phyloP scores from a whole-genome alignment of 768 basidiomycete genomes.

The Trametes punicea region DNA sequence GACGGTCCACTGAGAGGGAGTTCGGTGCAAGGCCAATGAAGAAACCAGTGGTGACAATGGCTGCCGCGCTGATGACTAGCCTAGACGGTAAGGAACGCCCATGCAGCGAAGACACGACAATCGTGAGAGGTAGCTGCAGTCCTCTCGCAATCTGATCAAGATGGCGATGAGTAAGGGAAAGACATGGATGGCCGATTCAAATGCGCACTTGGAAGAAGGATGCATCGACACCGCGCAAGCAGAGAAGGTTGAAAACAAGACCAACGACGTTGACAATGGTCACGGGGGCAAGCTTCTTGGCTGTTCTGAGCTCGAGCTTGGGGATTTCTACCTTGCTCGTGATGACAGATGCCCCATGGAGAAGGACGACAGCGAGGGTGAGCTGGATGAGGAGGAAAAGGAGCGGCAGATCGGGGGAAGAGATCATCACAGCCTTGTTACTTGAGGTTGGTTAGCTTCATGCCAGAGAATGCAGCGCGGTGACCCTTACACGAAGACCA shows the following conservation, averaged over 20 bases:
- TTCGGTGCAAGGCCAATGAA: conserved; percentile 70
- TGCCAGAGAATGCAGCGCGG: conserved; percentile 8
- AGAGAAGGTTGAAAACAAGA: conserved; percentile 76
- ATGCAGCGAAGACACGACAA: conserved; percentile 62
- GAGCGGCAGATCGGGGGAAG: conserved; percentile 62
- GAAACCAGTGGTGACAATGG: conserved; percentile 70
- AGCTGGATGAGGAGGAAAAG: conserved; percentile 67
- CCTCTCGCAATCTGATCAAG: conserved; percentile 72
- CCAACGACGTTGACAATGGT: conserved; percentile 70
- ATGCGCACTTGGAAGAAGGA: conserved; percentile 69
- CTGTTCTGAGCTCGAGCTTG: conserved; percentile 45
- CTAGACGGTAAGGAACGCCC: conserved; percentile 51
- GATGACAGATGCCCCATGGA: conserved; percentile 52
- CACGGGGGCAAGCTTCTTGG: conserved; percentile 59
- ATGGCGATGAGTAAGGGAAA: not conserved
- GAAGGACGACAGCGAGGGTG: conserved; percentile 61
- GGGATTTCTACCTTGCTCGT: conserved; percentile 56
- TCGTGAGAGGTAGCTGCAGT: conserved; percentile 79
- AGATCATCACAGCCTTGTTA: conserved; percentile 73
- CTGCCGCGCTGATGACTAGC: conserved; percentile 56
- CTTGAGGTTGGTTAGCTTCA: conserved; percentile 32
- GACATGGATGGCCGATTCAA: not conserved
- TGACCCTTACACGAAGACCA: conserved; percentile 45
- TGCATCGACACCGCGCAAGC: conserved; percentile 74
- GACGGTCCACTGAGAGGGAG: conserved; percentile 28